phyloP scores from a whole-genome alignment of 1,139 yeast genomes.

The Geotrichum europaeum region DNA sequence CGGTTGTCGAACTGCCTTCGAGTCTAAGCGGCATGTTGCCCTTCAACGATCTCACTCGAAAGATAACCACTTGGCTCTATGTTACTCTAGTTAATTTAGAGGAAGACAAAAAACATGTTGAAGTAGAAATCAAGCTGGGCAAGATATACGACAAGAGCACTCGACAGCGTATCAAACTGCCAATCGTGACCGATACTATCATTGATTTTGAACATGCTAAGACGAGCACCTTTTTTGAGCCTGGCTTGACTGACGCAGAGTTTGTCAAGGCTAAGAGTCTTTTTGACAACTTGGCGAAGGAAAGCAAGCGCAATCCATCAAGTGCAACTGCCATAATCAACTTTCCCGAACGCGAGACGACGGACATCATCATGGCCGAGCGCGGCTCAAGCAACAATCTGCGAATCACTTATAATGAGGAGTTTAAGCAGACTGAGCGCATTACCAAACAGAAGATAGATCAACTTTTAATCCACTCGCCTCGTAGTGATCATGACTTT shows the following conservation, averaged over 20 bases:
- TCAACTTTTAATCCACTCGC: slow-evolving; percentile 65
- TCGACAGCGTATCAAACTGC: slow-evolving; percentile 60
- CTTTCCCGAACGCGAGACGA: slow-evolving; percentile 16
- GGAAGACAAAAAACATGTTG: slow-evolving; percentile 57
- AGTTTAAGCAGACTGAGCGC: slow-evolving; percentile 44
- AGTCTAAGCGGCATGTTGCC: slow-evolving; percentile 72
- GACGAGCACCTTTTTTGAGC: slow-evolving; percentile 55
- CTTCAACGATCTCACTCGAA: slow-evolving; percentile 72
- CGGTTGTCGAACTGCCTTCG: slow-evolving; percentile 25
- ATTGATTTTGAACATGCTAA: slow-evolving; percentile 49
- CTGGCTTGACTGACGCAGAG: slow-evolving; percentile 66
- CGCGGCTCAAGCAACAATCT: slow-evolving; percentile 36
- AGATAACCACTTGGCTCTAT: slow-evolving; percentile 84
- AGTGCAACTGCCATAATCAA: slow-evolving; percentile 6
- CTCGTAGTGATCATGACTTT: slow-evolving; percentile 71
- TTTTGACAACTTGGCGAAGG: slow-evolving; percentile 40
- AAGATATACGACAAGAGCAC: slow-evolving; percentile 60
- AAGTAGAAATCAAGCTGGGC: slow-evolving; percentile 81
- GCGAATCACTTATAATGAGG: slow-evolving; percentile 30
- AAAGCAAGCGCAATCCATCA: slow-evolving; percentile 12
- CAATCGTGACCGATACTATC: slow-evolving; percentile 72
- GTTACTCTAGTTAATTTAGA: slow-evolving; percentile 65
- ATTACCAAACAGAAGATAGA: slow-evolving; percentile 69
- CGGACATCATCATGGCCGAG: slow-evolving; percentile 22
- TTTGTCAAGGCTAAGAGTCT: slow-evolving; percentile 55